Percentiles rank a stretch among this genome's conserved stretches.
phyloP scores from a whole-genome alignment of 2,329 filamentous ascomycete species.

The Fusarium transvaalense region DNA sequence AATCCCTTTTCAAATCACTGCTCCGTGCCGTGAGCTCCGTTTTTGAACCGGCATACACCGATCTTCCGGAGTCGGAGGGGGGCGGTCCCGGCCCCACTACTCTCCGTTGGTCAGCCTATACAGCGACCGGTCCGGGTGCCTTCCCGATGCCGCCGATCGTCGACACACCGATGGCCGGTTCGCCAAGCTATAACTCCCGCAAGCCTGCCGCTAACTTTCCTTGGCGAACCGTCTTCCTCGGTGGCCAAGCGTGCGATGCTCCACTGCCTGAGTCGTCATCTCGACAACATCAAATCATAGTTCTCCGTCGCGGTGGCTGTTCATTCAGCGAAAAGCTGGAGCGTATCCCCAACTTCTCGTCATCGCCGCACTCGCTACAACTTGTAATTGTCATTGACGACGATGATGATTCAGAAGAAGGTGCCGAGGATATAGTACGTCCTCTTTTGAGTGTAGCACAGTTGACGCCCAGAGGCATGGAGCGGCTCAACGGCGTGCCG shows the following conservation, averaged over 20 bases:
- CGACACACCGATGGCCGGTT: conserved; percentile 64
- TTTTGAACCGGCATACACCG: conserved; percentile 53
- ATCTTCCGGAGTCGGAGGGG: conserved; percentile 48
- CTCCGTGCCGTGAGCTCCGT: conserved; percentile 62
- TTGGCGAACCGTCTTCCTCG: conserved; percentile 80
- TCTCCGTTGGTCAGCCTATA: conserved; percentile 66
- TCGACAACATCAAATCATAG: conserved; percentile 78
- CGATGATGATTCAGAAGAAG: conserved; percentile 49
- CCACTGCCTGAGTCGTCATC: conserved; percentile 64
- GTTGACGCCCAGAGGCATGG: conserved; percentile 75
- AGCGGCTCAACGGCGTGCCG: conserved; percentile 78
- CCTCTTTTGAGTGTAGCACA: conserved; percentile 84
- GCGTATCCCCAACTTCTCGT: conserved; percentile 84
- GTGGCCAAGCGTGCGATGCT: conserved; percentile 75
- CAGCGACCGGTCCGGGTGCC: conserved; percentile 68
- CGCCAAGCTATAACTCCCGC: conserved; percentile 56
- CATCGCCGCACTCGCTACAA: conserved; percentile 73
- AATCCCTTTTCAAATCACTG: conserved; percentile 62
- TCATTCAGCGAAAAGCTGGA: conserved; percentile 85
- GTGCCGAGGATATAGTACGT: conserved; percentile 53
- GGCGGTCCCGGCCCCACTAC: conserved; percentile 55
- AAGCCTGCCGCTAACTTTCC: conserved; percentile 62
- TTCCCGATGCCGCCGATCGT: conserved; percentile 76
- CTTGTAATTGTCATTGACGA: conserved; percentile 84
- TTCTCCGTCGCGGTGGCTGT: conserved; percentile 86